Conservation (phyloP, 441 rosid genomes). For the Jatropha podagrica region DNA sequence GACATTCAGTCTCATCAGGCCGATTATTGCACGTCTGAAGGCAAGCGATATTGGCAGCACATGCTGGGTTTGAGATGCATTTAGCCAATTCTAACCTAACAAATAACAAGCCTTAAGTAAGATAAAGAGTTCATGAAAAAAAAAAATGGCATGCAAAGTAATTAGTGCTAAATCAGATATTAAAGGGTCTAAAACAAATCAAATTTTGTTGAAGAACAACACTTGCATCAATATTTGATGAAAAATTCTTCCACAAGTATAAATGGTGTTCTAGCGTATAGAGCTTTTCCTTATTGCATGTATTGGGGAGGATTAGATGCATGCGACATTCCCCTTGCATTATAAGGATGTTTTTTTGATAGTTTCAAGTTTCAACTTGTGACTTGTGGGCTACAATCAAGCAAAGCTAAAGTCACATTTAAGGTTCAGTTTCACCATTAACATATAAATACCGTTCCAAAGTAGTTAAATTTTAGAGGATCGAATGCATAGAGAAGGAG, state of each 20-base stretch:
- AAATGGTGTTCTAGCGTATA: background rate
- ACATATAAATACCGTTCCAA: background rate
- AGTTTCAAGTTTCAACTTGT: background rate
- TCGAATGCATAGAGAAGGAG: background rate
- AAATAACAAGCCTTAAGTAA: conserved; percentile 15
- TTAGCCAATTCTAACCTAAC: conserved; percentile 87
- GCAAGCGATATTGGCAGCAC: conserved; percentile 93
- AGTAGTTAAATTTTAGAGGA: background rate
- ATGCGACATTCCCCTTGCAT: too few species aligned
- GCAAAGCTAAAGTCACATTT: background rate
- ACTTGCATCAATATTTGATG: background rate
- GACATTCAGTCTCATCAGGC: conserved; percentile 95
- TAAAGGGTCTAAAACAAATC: background rate
- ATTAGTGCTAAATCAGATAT: background rate
- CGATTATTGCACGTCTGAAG: conserved; percentile 95
- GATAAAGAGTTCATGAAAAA: conserved; percentile 1
- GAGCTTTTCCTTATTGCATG: background rate
- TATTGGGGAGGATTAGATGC: background rate
- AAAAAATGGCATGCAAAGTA: background rate
- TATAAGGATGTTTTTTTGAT: too few species aligned
- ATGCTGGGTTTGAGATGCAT: conserved; percentile 83
- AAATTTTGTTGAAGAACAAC: background rate
- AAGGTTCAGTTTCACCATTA: background rate
- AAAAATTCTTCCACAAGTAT: background rate
- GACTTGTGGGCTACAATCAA: background rate